Evolutionary conservation across 768 basidiomycete genomes (phyloP), one percentile per base, ranked within the genome.

Genomic region (Amanita fuliginea): DNA sequence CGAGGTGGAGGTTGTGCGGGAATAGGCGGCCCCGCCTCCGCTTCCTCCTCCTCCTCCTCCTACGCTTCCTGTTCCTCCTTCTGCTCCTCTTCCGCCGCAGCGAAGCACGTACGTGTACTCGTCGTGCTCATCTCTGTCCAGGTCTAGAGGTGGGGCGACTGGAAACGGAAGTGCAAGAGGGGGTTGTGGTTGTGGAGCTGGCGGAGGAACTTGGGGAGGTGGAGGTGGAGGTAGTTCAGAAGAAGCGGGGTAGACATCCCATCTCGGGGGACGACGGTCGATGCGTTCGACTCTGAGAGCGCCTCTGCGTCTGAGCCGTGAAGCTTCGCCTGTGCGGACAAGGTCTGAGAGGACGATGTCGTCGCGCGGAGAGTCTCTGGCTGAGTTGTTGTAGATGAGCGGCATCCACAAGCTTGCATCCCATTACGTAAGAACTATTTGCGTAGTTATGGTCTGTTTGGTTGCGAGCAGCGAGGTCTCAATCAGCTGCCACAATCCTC

Each of bases 291-390:
- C 67, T 34, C 80, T 70, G 73, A 86, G 75, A 46, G 85, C 85
- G 9, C 85, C 85, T 54, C 85, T 68, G 49, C 85, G 68, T n/a
- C 85, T 75, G 47, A 86, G 65, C 4, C 85, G 71, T 3, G 85
- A 86, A 0, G 81, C 80, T 58, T 87, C 85, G 13, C 79, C 85
- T 1, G 80, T 80, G 13, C 47, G 80, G 13, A 86, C 71, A 36
- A 87, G 72, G 61, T 86, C 84, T 1, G 81, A 83, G 40, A 86
- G 74, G 16, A 85, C 76, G 49, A 87, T 81, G 28, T 78, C 73
- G 58, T 83, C 80, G 14, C 55, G 57, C 3, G 53, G 3, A 11
- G 39, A 40, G 39, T 21, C 3, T 40, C 39, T 40, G 26, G 39
- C 9, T 9, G 39, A 18, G 39, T 11, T 11, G 39, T 22, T 21